Conservation (phyloP, 1,139 yeast genomes). For the Suhomyces ambrosiae region DNA sequence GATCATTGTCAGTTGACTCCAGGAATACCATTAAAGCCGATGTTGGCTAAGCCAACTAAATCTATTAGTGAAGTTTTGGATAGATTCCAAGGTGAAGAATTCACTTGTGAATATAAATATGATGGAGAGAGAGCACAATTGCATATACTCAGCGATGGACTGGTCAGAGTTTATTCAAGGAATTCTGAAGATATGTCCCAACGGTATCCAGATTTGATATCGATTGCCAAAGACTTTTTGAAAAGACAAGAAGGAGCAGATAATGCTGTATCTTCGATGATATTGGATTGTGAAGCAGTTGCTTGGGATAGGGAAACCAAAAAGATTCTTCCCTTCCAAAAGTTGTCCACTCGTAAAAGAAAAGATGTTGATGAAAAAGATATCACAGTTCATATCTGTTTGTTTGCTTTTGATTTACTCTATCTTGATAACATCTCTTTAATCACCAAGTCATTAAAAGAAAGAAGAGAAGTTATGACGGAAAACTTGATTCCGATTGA, state of each 20-base stretch:
- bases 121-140: slow-evolving; percentile 99
- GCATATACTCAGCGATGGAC: slow-evolving; percentile 70
- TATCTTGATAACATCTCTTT: slow-evolving; percentile 72
- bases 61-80: slow-evolving; percentile 88
- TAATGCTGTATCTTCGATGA: slow-evolving; percentile 46
- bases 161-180: slow-evolving; percentile 80
- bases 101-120: slow-evolving; percentile 94
- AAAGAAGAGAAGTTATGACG: slow-evolving; percentile 65
- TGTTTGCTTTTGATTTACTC: slow-evolving; percentile 87
- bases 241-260: slow-evolving; percentile 29
- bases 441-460: slow-evolving; percentile 66
- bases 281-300: slow-evolving; percentile 96
- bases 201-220: slow-evolving; percentile 86
- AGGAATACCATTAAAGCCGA: slow-evolving; percentile 94
- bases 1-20: slow-evolving; percentile 79
- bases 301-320: slow-evolving; percentile 85
- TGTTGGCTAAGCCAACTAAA: slow-evolving; percentile 98
- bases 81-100: slow-evolving; percentile 78
- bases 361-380: slow-evolving; percentile 88
- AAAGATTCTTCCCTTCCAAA: slow-evolving; percentile 90
- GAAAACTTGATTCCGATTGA: slow-evolving; percentile 60
- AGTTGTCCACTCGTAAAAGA: slow-evolving; percentile 87
- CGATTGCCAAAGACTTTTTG: slow-evolving; percentile 65
- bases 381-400: slow-evolving; percentile 86
- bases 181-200: slow-evolving; percentile 97